A percentile compares a stretch with the other conserved stretches of the same genome.
phyloP scores from a whole-genome alignment of 2,329 filamentous ascomycete species.

The Cladorrhinum sp. region DNA sequence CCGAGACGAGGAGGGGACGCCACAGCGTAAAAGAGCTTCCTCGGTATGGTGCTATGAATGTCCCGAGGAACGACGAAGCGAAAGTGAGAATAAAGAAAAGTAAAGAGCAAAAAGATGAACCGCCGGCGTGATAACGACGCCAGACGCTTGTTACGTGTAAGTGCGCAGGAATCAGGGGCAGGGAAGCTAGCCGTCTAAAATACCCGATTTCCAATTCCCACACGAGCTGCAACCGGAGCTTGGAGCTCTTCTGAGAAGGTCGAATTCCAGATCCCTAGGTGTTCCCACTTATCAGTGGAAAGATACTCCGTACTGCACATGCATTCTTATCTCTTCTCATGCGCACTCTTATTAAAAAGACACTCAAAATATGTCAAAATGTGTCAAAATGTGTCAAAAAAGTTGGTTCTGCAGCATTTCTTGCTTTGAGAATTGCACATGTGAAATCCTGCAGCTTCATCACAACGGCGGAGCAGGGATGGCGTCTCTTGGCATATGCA shows the following conservation, averaged over 20 bases:
- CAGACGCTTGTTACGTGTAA: conserved; percentile 3
- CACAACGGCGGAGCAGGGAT: conserved; percentile 16
- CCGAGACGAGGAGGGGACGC: not conserved
- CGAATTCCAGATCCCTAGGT: too few relatives aligned
- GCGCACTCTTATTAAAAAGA: not conserved
- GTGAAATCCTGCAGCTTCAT: conserved; percentile 12
- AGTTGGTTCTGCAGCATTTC: not conserved
- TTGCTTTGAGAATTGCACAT: conserved; percentile 2
- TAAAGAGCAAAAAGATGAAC: not conserved
- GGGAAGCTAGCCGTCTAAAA: not conserved
- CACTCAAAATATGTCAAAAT: too few relatives aligned
- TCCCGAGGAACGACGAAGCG: not conserved
- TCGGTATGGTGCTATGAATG: not conserved
- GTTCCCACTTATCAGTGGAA: too few relatives aligned
- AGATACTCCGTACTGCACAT: too few relatives aligned
- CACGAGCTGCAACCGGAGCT: conserved; percentile 4
- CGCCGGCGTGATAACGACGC: conserved; percentile 6
- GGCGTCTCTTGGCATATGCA: conserved; percentile 9
- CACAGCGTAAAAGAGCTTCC: not conserved
- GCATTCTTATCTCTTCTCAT: not conserved
- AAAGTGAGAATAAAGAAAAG: not conserved
- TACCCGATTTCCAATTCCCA: not conserved
- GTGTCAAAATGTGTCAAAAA: too few relatives aligned
- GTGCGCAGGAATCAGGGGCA: conserved; percentile 6
- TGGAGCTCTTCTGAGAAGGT: not conserved